Evolutionary conservation across 2,329 filamentous ascomycete genomes (phyloP), one percentile per base, ranked within the genome.

Genomic region (Epichloe sp.): DNA sequence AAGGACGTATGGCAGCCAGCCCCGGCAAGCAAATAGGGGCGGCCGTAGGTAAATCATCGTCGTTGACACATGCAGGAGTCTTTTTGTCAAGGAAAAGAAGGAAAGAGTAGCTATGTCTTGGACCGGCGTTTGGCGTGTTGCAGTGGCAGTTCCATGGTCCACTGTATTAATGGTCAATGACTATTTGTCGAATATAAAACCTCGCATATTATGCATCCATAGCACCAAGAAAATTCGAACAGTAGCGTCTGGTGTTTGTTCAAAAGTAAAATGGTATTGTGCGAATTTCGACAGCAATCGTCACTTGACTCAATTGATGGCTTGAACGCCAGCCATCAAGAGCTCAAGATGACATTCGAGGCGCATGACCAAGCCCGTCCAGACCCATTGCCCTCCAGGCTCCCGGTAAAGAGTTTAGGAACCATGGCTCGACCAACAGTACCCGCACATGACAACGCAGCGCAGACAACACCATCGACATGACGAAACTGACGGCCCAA

Each of bases 1-100:
- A 44, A 72, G 87, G 63, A 74, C 78, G 44, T 93, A 91, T 63
- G 88, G 88, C 40, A 88, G 84, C 62, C 87, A 93, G 70, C 86
- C 85, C 36, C 77, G 75, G 61, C 85, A 88, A 66, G 21, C 50
- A 15, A 49, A n/a, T 12, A 62, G 63, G 8, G 54, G 55, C 8
- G 56, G 57, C 34, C 47, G 53, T 38, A 53, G 53, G 44, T 53
- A 41, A 49, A 17, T 7, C 1, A 3, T 23, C 5, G 36, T 48
- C 4, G n/a, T 19, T 46, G 44, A 34, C 14, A n/a, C 31, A 37
- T 21, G 40, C 26, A 36, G 47, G 38, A 36, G 40, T 34, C 3
- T 8, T 7, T 36, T n/a, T 26, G 42, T 10, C 42, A 8, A 34
- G 34, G 11, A 17, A 37, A 37, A 23, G 31, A 7, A 11, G 5